Conservation (phyloP, 352 stramenopile species). For the Pythium plurisporium region DNA sequence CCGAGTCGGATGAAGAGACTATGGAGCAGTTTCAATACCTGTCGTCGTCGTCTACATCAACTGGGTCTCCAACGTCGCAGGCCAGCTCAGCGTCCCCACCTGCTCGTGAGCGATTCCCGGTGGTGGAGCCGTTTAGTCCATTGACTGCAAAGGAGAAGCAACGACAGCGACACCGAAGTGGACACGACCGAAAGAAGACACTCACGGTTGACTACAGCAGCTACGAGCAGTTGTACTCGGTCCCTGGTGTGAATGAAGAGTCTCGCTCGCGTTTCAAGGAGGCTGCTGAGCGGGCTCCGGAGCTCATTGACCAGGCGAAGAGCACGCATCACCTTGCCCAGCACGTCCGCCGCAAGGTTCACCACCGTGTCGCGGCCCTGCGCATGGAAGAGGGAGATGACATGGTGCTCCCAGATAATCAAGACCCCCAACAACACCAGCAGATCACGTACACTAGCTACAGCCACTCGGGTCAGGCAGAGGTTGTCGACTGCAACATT, state of each 20-base stretch:
- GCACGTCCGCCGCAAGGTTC: constrained; percentile 57
- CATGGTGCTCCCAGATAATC: constrained; percentile 17
- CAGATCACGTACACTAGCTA: constrained; percentile 10
- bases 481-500: constrained; percentile 15
- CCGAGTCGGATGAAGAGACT: constrained; percentile 39
- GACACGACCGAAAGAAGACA: constrained; percentile 3
- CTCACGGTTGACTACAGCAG: constrained; percentile 1
- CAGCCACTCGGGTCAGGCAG: not conserved
- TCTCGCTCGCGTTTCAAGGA: constrained; percentile 40
- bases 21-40: constrained; percentile 34
- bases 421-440: constrained; percentile 25
- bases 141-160: not conserved
- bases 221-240: not conserved
- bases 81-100: constrained; percentile 7
- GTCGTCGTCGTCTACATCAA: constrained; percentile 20
- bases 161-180: constrained; percentile 13
- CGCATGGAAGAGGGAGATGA: constrained; percentile 51
- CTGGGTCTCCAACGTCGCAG: constrained; percentile 3
- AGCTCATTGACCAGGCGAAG: constrained; percentile 60
- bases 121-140: constrained; percentile 8
- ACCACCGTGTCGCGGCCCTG: constrained; percentile 51
- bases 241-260: constrained; percentile 6
- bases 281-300: constrained; percentile 40
- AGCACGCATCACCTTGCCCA: constrained; percentile 67
- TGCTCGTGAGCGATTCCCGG: constrained; percentile 1